These are phyloP conservation scores for Rutidosis leptorrhynchoides DNA, from an alignment of 129 eudicot species.

Conservation along the genomic window DNA sequence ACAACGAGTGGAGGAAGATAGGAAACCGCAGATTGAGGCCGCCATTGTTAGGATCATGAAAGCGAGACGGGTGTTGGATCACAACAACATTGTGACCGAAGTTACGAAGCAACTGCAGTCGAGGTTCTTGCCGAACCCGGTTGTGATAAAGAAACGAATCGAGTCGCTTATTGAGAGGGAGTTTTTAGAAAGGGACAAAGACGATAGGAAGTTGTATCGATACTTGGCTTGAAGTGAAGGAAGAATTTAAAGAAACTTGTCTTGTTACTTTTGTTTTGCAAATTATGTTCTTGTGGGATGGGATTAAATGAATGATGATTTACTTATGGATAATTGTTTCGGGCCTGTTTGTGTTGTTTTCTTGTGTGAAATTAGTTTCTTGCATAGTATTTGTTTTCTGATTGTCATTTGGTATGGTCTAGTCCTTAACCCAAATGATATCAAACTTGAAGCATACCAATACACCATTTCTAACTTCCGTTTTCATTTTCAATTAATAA, in stretches of 20 bases:
- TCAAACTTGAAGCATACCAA: not conserved
- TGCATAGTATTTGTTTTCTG: conserved; percentile 1
- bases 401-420: conserved; percentile 5
- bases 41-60: conserved; percentile 52
- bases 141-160: conserved; percentile 42
- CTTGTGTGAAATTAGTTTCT: conserved; percentile 4
- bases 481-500: too few relatives aligned
- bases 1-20: conserved; percentile 42
- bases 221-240: conserved; percentile 25
- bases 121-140: conserved; percentile 22
- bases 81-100: conserved; percentile 41
- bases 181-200: conserved; percentile 48
- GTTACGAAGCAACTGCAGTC: conserved; percentile 24
- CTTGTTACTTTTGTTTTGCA: not conserved
- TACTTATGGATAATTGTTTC: not conserved
- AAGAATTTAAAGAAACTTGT: not conserved
- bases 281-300: conserved; percentile 14
- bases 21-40: conserved; percentile 51
- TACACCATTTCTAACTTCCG: too few relatives aligned
- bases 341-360: not conserved
- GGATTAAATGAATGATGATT: conserved; percentile 7
- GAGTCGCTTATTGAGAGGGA: conserved; percentile 50
- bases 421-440: not conserved
- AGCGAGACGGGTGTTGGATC: conserved; percentile 43
- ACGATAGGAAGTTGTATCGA: conserved; percentile 36